Base-by-base conservation (phyloP, 1,139 yeast species). In the Blastobotrys ciferrii region DNA sequence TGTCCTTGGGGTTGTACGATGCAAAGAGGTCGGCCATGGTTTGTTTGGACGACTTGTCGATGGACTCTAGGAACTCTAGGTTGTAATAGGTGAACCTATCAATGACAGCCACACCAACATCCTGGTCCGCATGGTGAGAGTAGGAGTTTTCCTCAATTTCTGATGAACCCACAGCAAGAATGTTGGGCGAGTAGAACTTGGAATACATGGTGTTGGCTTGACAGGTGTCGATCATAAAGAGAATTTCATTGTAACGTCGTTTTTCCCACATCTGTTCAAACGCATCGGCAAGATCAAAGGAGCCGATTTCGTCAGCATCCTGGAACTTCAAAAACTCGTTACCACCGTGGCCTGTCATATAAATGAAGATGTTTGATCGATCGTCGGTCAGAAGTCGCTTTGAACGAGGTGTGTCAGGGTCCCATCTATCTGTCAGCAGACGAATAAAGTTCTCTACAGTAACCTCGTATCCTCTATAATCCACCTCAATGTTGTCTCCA, bases 301-400 rank as follows among this genome's bases (percentile, higher is more conserved):
- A 84, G 1, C 96, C 91, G 51, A 92, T 89, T 65, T 92, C 98
- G 66, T 94, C 98, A 2, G 98, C 97, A 64, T 92, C 99, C 68
- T 92, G 99, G 68, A 92, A 92, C 69, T 92, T 92, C 59, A 94
- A 77, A 67, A 92, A 92, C 67, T 92, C 98, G 62, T 91, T 89
- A 47, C 99, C 99, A 13, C 99, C 99, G 68, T 92, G 99, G 13
- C 99, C 99, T 0, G 98, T 94, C 82, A 92, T 77, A 67, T 94
- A 92, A 35, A 92, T 86, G 67, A 92, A 87, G 45, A 92, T 88
- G 65, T 92, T 92, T 17, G 96, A 87, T 63, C 89, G 83, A 64
- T 91, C 97, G 69, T 92, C 98, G 0, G 98, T 89, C 55, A 91
- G 72, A 40, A 92, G 73, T 56, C 98, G 76, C 68, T 92, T 92